phyloP scores from a whole-genome alignment of 805 yeast species.

The Candida quercuum region DNA sequence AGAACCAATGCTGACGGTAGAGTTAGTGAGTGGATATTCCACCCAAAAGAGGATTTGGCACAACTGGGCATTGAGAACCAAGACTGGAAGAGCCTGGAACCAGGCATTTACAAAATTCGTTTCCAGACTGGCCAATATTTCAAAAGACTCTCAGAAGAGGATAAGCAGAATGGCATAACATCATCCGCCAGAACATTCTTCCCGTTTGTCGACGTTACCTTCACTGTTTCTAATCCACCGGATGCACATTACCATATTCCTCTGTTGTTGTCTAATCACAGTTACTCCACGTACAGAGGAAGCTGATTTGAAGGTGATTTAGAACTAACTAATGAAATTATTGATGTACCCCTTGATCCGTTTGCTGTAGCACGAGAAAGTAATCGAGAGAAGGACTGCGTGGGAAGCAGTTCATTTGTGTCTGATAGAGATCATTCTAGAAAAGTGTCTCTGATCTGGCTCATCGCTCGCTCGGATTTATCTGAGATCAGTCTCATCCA shows the following conservation, averaged over 20 bases:
- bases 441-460: no score
- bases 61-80: constrained; percentile 28
- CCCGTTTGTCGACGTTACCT: constrained; percentile 81
- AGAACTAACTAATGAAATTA: no score
- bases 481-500: no score
- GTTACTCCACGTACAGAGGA: constrained; percentile 90
- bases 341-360: no score
- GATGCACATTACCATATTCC: constrained; percentile 90
- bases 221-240: constrained; percentile 60
- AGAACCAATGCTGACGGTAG: constrained; percentile 81
- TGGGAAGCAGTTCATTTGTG: no score
- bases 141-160: constrained; percentile 17
- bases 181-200: constrained; percentile 55
- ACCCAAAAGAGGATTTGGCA: constrained; percentile 28
- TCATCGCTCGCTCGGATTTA: no score
- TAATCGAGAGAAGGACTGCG: no score
- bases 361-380: no score
- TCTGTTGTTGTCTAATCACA: constrained; percentile 72
- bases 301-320: no score
- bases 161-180: constrained; percentile 19
- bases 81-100: constrained; percentile 41
- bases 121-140: constrained; percentile 74
- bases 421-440: no score
- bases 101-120: constrained; percentile 71
- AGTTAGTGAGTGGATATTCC: constrained; percentile 57